Base-by-base conservation (phyloP, 768 basidiomycete species). In the Boletus barrowsii region DNA sequence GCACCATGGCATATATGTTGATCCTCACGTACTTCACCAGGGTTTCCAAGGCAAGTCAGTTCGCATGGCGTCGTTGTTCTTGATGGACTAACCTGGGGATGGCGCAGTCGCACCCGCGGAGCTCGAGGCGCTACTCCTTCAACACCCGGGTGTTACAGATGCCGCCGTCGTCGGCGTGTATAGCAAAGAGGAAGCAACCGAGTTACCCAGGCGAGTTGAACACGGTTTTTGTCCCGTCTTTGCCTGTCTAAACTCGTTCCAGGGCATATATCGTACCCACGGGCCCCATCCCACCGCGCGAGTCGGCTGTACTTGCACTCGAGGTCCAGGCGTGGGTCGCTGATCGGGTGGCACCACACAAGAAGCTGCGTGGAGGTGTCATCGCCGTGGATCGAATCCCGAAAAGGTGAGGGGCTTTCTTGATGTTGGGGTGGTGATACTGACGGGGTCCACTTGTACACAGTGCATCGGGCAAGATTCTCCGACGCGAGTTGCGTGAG, bases 401-500 rank as follows among this genome's bases (percentile, higher is more conserved):
- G 11, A 70, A 72, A 49, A 70, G 70, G 70, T 67, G 10, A n/a
- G 40, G 15, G 8, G 1, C 1, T 14, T 11, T 13, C 17, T 10
- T 20, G 29, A 36, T 24, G n/a, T 40, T 36, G 22, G 17, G 37
- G 5, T 18, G 7, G 47, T 17, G 41, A 33, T 42, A 24, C 51
- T 47, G 56, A 64, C 22, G 22, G n/a, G 2, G 10, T 14, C 6
- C 30, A 10, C 18, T 32, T n/a, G 8, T 39, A 8, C n/a, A 39
- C 9, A 93, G 90, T 60, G 84, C 91, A 32, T 81, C 90, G 49
- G 93, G 93, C 3, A 95, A 96, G 72, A 97, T 97, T 62, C 70
- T 95, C 32, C 79, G 92, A 42, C 80, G 88, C 24, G 82, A 92
- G 58, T 74, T 95, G 41, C 79, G 90, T 11, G 88, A 86, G 4